A percentile compares a stretch with the other conserved stretches of the same genome.
phyloP scores from a whole-genome alignment of 139 green algal species.

The Mesostigma viride region DNA sequence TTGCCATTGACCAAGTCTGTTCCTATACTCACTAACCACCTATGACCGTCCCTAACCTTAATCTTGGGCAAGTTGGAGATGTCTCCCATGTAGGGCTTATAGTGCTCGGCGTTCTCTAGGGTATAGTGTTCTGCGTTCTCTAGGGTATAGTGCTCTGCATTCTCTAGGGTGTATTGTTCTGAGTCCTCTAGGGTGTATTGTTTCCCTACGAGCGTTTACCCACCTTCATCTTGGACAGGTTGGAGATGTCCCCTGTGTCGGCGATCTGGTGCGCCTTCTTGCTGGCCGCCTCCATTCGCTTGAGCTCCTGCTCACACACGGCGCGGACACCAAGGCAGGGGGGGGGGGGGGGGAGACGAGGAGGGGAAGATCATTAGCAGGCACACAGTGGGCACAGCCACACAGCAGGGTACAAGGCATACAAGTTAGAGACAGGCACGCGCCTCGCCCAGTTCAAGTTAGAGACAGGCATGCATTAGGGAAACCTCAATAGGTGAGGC shows the following conservation, averaged over 20 bases:
- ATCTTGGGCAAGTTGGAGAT: too few species aligned
- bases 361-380: too few species aligned
- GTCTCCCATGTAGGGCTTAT: neutral
- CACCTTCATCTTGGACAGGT: constrained; percentile 17
- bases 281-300: constrained; percentile 25
- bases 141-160: neutral
- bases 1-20: too few species aligned
- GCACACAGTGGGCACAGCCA: neutral
- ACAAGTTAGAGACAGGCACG: too few species aligned
- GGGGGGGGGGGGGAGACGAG: too few species aligned
- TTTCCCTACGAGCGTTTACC: neutral
- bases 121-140: neutral
- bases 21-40: too few species aligned
- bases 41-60: neutral
- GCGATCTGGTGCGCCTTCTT: constrained; percentile 26
- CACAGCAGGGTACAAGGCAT: neutral
- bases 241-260: constrained; percentile 19
- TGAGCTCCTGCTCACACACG: constrained; percentile 4
- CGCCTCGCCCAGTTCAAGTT: neutral
- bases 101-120: neutral
- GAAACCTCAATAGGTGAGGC: too few species aligned
- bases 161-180: neutral
- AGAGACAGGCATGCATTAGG: neutral
- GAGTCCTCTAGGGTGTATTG: neutral
- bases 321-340: neutral